These are phyloP conservation scores for Oenanthe javanica DNA, from an alignment of 140 eudicot species.

Conservation along the genomic window DNA sequence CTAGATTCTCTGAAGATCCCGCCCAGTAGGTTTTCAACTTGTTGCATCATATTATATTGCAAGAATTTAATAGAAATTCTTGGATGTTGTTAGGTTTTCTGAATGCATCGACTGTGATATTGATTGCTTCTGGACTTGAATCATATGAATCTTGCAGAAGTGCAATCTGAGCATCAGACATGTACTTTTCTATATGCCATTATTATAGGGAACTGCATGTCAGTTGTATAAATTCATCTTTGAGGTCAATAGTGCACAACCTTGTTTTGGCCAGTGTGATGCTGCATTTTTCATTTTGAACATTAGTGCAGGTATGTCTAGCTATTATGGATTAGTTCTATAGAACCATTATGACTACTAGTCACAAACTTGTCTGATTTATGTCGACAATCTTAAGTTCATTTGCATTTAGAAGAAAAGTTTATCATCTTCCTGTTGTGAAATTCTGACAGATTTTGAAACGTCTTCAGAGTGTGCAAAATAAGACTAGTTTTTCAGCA, in stretches of 20 bases:
- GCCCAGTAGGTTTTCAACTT: constrained; percentile 47
- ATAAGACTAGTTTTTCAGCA: no score
- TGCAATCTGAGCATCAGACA: background rate
- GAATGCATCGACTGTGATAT: background rate
- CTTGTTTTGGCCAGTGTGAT: no score
- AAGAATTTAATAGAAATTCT: background rate
- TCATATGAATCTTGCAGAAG: background rate
- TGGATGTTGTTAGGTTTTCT: background rate
- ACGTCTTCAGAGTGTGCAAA: no score
- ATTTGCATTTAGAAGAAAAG: no score
- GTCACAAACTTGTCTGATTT: no score
- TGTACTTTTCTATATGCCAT: background rate
- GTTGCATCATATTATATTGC: background rate
- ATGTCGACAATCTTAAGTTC: no score
- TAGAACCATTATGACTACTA: no score
- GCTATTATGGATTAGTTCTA: no score
- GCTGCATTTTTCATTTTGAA: no score
- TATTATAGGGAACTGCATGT: background rate
- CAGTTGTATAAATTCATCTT: background rate
- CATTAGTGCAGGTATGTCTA: no score
- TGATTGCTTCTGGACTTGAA: background rate
- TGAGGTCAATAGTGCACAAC: background rate
- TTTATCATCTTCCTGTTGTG: no score
- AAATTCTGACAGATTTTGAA: no score
- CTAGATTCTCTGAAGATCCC: constrained; percentile 74